Base-by-base conservation (phyloP, 495 filamentous ascomycete genomes). In the Staphylotrichum tortipilum region DNA sequence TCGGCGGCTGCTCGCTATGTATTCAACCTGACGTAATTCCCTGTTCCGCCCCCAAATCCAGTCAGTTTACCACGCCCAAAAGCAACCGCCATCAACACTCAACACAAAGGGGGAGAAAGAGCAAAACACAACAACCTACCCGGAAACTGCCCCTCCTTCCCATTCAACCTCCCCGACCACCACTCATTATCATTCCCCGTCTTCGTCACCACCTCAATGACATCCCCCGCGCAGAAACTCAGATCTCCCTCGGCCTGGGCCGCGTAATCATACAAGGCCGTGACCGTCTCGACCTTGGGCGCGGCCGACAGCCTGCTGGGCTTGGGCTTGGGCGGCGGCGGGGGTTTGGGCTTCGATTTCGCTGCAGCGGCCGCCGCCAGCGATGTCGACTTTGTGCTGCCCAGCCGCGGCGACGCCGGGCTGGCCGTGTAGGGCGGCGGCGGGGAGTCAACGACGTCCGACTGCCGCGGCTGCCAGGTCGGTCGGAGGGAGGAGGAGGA, bases 201-300 rank as follows among this genome's bases (percentile, higher is more conserved):
- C 38, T 86, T 75, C 52, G 77, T 74, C 11, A 88, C 63, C 49
- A 99, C 88, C 64, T 96, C 89, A 58, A 99, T 97, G 23, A 86
- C 70, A 51, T 99, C 94, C 4, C 92, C 94, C 1, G 88, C 81
- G 3, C 75, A 79, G 63, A 99, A 99, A 59, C 86, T 94, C 45
- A 99, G 74, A 64, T 99, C 92, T 1, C 89, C 89, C 47, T 94
- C 90, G 3, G 90, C 90, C 59, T 96, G 89, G 17, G 92, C 92
- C 53, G 95, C 87, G 62, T 95, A 99, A 62, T 97, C 92, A 59
- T 96, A 98, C 42, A 94, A 65, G 14, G 88, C 88, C 10, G 82
- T 89, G 23, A 81, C 89, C 6, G 79, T 89, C 67, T 96, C 89
- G 5, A 69, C 63, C 8, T 69, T 61, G 2, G 78, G 77, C n/a